Base-by-base conservation (phyloP, 805 yeast genomes). In the Spathaspora girioi region DNA sequence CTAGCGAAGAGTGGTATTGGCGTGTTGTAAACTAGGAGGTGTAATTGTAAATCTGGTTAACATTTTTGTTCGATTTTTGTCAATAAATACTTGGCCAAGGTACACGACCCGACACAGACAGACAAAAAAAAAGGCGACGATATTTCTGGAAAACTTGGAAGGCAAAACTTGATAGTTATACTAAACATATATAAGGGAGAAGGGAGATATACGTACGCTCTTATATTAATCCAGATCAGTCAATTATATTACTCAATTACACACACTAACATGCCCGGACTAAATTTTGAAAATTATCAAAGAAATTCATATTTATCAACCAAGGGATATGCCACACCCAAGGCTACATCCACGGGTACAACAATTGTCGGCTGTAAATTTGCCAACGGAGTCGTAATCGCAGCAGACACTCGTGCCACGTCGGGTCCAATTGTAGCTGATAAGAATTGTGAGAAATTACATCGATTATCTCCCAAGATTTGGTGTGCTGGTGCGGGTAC, bases 401-500 rank as follows among this genome's bases (percentile, higher is more conserved):
- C 99, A 11, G 99, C 99, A 9, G 99, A 94, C 76, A 94, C 99
- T 18, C 86, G 99, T 73, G 97, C 99, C 51, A 94, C 99, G 2
- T 86, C 94, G 38, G 99, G 99, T 12, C 86, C 86, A 52, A 90
- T 94, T 60, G 98, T 94, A 35, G 99, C 99, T 7, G 98, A 94
- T 73, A 94, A 94, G 77, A 94, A 94, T 75, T 92, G 97, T 78
- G 97, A 91, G 65, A 93, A 93, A 71, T 78, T 94, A 57, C 97
- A 93, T 72, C 76, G 96, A 59, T 78, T 92, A 57, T 81, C 97
- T 6, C 97, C 97, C 9, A 81, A 80, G 64, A 91, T 92, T 66
- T 93, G 97, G 97, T 93, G 99, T 83, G 99, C 99, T 48, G 99
- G 99, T 63, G 99, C 99, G 2, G 99, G 99, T 69, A 94, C 99